Percentiles rank a stretch among this genome's conserved stretches.
phyloP scores from a whole-genome alignment of 108 stramenopile species.

The Nannochloropsis oceanica region DNA sequence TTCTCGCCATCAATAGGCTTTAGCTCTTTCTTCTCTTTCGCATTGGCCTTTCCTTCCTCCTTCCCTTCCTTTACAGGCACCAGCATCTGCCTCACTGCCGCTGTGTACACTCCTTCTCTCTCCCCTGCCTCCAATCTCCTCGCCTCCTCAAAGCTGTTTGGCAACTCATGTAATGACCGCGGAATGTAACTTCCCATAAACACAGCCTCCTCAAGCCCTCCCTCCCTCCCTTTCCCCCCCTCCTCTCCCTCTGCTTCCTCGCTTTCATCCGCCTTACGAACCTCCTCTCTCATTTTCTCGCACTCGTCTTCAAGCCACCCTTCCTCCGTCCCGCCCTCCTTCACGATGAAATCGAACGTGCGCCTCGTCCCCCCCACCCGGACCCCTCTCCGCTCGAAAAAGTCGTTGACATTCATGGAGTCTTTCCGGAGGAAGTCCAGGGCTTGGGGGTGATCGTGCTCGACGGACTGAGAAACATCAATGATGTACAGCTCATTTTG shows the following conservation, averaged over 20 bases:
- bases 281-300: background rate
- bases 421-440: slow-evolving; percentile 92
- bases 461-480: slow-evolving; percentile 93
- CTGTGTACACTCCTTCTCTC: slow-evolving; percentile 16
- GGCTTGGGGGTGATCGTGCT: slow-evolving; percentile 85
- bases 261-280: background rate
- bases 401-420: slow-evolving; percentile 83
- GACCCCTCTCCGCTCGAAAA: slow-evolving; percentile 67
- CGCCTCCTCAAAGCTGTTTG: background rate
- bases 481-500: slow-evolving; percentile 74
- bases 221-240: background rate
- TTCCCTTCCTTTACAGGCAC: background rate
- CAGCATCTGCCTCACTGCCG: slow-evolving; percentile 9
- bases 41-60: background rate
- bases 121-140: background rate
- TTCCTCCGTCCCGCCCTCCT: slow-evolving; percentile 2
- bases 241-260: background rate
- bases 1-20: background rate
- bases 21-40: background rate
- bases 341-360: slow-evolving; percentile 34
- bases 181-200: slow-evolving; percentile 38
- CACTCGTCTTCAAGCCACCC: background rate
- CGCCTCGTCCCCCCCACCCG: slow-evolving; percentile 3
- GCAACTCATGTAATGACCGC: slow-evolving; percentile 25
- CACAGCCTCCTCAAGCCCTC: slow-evolving; percentile 29